Evolutionary conservation across 2,329 filamentous ascomycete genomes (phyloP).

Genomic region (Proliferodiscus dingleyae): DNA sequence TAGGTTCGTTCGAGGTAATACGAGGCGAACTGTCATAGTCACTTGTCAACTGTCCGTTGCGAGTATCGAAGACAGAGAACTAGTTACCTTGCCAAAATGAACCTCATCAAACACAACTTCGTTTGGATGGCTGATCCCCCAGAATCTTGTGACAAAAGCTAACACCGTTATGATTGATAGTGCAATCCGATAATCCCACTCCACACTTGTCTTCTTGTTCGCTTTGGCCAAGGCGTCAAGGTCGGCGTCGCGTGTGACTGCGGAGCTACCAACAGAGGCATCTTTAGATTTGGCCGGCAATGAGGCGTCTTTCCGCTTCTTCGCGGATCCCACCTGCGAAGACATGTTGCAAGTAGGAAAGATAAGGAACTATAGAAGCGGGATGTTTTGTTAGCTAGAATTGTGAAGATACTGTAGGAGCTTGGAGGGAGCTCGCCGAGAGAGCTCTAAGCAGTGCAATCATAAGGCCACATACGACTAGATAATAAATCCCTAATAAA

Average conservation of each 20-base stretch:
- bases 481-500: conserved; percentile 6
- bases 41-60: conserved; percentile 7
- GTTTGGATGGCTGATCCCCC: conserved; percentile 89
- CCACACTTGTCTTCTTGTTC: conserved; percentile 43
- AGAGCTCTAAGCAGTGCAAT: conserved; percentile 4
- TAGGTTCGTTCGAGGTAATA: conserved; percentile 94
- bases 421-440: conserved; percentile 1
- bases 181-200: conserved; percentile 80
- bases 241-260: conserved; percentile 36
- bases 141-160: conserved; percentile 90
- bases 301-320: conserved; percentile 40
- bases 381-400: conserved; percentile 19
- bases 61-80: neutral
- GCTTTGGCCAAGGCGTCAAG: conserved; percentile 47
- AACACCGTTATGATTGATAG: conserved; percentile 72
- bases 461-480: conserved; percentile 1
- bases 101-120: conserved; percentile 99
- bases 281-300: conserved; percentile 46
- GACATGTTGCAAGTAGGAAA: conserved; percentile 25
- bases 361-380: conserved; percentile 11
- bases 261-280: conserved; percentile 24
- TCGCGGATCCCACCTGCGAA: conserved; percentile 28
- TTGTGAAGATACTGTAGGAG: conserved; percentile 7
- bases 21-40: conserved; percentile 56
- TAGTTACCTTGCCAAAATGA: conserved; percentile 92